A percentile compares a stretch with the other conserved stretches of the same genome.
These are phyloP conservation scores for Crepidotus variabilis DNA, from an alignment of 768 basidiomycete species.

Conservation along the genomic window DNA sequence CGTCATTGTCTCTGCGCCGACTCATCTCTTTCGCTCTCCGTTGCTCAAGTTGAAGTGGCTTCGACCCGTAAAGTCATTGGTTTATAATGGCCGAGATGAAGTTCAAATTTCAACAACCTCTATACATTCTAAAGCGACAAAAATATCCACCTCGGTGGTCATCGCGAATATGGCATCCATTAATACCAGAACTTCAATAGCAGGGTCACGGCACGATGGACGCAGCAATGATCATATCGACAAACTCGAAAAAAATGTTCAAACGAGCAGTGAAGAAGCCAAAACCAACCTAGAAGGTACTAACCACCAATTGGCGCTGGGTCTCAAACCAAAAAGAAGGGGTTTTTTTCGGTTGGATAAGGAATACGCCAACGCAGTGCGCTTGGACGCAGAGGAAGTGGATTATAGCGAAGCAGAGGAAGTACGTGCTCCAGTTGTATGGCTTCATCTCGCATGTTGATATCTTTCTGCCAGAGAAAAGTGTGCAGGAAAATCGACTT, in stretches of 20 bases:
- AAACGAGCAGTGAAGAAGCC: neutral
- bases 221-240: neutral
- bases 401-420: constrained; percentile 47
- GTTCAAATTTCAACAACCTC: neutral
- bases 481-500: constrained; percentile 50
- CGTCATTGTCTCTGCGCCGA: neutral
- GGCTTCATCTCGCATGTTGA: no score
- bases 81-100: neutral
- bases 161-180: neutral
- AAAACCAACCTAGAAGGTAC: constrained; percentile 29
- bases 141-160: neutral
- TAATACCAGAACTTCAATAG: neutral
- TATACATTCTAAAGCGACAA: neutral
- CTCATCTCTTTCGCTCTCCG: neutral
- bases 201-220: neutral
- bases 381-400: constrained; percentile 45
- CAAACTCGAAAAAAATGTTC: neutral
- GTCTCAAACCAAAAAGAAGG: constrained; percentile 34
- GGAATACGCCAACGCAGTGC: constrained; percentile 44
- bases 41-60: neutral
- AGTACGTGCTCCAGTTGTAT: constrained; percentile 24
- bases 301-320: constrained; percentile 36
- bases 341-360: constrained; percentile 48
- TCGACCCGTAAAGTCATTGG: neutral
- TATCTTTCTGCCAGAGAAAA: constrained; percentile 31